These are phyloP conservation scores for Penicillium simplicissimum DNA, from an alignment of 495 filamentous ascomycete genomes.

Conservation along the genomic window DNA sequence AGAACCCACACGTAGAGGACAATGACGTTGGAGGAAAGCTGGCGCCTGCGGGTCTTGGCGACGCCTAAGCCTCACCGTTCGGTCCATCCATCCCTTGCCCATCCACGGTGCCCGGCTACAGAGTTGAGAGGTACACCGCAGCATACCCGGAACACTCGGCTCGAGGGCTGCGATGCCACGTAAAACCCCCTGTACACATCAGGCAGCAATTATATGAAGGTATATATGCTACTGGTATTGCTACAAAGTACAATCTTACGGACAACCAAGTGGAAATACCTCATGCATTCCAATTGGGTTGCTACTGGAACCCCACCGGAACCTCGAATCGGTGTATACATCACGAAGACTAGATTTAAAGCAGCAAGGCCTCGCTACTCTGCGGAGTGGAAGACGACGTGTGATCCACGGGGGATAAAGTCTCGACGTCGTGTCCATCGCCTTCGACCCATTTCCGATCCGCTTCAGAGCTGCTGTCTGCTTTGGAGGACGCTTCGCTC, in stretches of 20 bases:
- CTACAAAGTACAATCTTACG: background rate
- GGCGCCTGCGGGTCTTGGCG: slow-evolving; percentile 41
- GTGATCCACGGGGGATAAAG: slow-evolving; percentile 14
- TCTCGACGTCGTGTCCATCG: slow-evolving; percentile 5
- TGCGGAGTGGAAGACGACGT: slow-evolving; percentile 5
- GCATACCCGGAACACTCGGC: background rate
- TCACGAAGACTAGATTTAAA: slow-evolving; percentile 14
- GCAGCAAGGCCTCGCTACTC: slow-evolving; percentile 7
- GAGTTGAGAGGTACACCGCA: background rate
- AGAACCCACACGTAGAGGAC: slow-evolving; percentile 24
- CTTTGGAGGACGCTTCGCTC: slow-evolving; percentile 15
- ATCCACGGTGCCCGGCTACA: background rate
- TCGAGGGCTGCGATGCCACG: slow-evolving; percentile 1
- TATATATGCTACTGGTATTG: background rate
- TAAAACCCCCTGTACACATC: slow-evolving; percentile 1
- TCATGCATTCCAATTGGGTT: background rate
- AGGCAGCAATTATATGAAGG: slow-evolving; percentile 4
- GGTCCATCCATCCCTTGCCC: slow-evolving; percentile 15
- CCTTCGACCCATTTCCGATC: slow-evolving; percentile 9
- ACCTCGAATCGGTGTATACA: background rate
- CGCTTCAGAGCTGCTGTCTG: background rate
- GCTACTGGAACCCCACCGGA: background rate
- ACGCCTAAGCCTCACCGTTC: slow-evolving; percentile 28
- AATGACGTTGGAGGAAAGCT: slow-evolving; percentile 46
- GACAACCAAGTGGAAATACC: background rate